These are phyloP conservation scores for Xylariaceae sp. DNA, from an alignment of 2,329 filamentous ascomycete genomes.

Conservation along the genomic window DNA sequence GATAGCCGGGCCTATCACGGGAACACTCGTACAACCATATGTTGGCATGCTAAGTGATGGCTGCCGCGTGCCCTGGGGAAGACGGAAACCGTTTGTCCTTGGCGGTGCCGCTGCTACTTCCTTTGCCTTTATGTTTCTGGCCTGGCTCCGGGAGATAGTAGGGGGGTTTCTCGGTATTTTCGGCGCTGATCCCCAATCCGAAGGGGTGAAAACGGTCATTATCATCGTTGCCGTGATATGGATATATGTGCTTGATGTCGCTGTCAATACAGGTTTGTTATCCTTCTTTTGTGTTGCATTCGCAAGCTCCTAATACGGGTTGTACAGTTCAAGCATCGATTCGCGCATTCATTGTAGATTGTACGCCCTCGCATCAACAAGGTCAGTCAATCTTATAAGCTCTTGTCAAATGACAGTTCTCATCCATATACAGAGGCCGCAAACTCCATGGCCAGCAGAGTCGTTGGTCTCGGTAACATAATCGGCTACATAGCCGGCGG, in stretches of 20 bases:
- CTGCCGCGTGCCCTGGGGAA: constrained; percentile 68
- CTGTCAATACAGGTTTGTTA: constrained; percentile 77
- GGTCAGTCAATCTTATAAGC: constrained; percentile 30
- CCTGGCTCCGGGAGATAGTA: constrained; percentile 71
- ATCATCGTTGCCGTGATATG: constrained; percentile 78
- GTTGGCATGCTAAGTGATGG: constrained; percentile 77
- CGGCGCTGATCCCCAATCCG: constrained; percentile 61
- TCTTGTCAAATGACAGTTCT: neutral
- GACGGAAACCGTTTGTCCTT: constrained; percentile 76
- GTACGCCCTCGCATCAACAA: constrained; percentile 87
- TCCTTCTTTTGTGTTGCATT: neutral
- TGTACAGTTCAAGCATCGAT: constrained; percentile 76
- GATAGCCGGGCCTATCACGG: constrained; percentile 76
- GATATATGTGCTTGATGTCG: constrained; percentile 88
- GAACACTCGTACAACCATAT: constrained; percentile 75
- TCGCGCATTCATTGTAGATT: constrained; percentile 88
- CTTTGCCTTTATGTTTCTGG: constrained; percentile 61
- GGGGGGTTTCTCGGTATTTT: constrained; percentile 63
- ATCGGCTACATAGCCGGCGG: constrained; percentile 85
- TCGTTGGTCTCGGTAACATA: constrained; percentile 85
- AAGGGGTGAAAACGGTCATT: constrained; percentile 57
- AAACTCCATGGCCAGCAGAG: constrained; percentile 88
- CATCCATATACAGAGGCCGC: constrained; percentile 57
- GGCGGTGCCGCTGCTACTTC: constrained; percentile 64
- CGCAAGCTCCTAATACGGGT: constrained; percentile 11